Percentiles rank a stretch among this genome's conserved stretches.
Conservation (phyloP, 768 basidiomycete genomes). For the Dictyophora rubrovolvata region DNA sequence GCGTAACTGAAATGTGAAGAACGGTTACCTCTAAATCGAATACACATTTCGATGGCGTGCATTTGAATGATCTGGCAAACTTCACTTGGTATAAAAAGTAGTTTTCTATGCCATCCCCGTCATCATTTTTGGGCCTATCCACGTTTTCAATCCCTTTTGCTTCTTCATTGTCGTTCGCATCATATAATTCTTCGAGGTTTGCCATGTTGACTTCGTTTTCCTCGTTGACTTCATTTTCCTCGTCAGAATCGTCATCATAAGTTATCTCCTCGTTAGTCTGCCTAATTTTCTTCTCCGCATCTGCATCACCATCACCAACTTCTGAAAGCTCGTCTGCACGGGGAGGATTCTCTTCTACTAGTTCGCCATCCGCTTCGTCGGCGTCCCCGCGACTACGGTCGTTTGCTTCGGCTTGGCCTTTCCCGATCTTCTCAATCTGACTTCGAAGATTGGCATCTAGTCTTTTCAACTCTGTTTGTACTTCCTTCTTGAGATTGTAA, state of each 20-base stretch:
- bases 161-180: slow-evolving; percentile 24
- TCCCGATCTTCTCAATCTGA: slow-evolving; percentile 74
- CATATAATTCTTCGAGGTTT: slow-evolving; percentile 40
- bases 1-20: not conserved
- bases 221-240: slow-evolving; percentile 38
- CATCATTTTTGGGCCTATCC: slow-evolving; percentile 14
- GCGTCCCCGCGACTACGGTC: slow-evolving; percentile 33
- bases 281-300: slow-evolving; percentile 61
- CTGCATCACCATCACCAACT: slow-evolving; percentile 73
- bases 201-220: slow-evolving; percentile 55
- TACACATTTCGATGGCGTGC: slow-evolving; percentile 53
- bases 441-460: slow-evolving; percentile 67
- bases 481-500: slow-evolving; percentile 72
- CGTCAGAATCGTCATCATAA: slow-evolving; percentile 60
- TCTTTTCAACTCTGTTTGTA: slow-evolving; percentile 76
- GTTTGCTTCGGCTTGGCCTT: slow-evolving; percentile 47
- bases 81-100: slow-evolving; percentile 49
- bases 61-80: slow-evolving; percentile 64
- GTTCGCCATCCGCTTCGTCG: slow-evolving; percentile 44
- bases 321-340: slow-evolving; percentile 64
- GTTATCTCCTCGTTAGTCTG: slow-evolving; percentile 66
- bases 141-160: slow-evolving; percentile 18
- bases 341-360: slow-evolving; percentile 40
- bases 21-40: slow-evolving; percentile 74
- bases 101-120: slow-evolving; percentile 35